Evolutionary conservation across 208 protist species (phyloP), one percentile per base, ranked within the genome.

Genomic region (Porcisia hertigi): DNA sequence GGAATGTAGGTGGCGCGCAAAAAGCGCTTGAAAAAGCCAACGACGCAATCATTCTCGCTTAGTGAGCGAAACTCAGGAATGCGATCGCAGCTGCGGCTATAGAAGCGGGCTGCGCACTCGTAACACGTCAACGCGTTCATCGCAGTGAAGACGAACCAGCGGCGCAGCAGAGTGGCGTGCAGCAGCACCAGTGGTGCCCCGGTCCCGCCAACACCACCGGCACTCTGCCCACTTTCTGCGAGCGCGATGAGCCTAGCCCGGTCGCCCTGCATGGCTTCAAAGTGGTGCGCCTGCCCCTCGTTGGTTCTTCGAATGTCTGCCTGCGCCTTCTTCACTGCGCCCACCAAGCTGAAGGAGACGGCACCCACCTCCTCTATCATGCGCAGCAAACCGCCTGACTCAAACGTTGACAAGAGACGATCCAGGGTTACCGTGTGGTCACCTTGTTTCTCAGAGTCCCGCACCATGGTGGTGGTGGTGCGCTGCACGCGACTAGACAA

Each of bases 91-190:
- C 90, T 92, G 54, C 87, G 86, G 41, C 85, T 79, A 67, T 83
- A 88, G 82, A 97, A 97, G 7, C 82, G 82, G 47, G 79, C 53
- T 2, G 85, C 88, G 75, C 85, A 90, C 66, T 91, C 85, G 81
- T 94, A 92, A 76, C 92, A 97, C 58, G 90, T 92, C n/a, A 95
- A 72, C 54, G 91, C 86, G 78, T 97, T 97, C 92, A 97, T 97
- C 3, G 89, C 80, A 9, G 87, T 94, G 62, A 93, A 92, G 23
- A 94, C 88, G 69, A 97, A 97, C 89, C 90, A 97, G 72, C 86
- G 85, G 20, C 83, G 83, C 81, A 97, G 81, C 71, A 81, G 75
- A 16, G 77, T 81, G 20, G 89, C 84, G 58, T 93, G 81, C 70
- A 86, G 79, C 64, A 91, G 85, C 63, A 92, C 83, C 14, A 88